A percentile compares a stretch with the other conserved stretches of the same genome.
Conservation (phyloP, 441 rosid genomes). For the Corymbia calophylla region DNA sequence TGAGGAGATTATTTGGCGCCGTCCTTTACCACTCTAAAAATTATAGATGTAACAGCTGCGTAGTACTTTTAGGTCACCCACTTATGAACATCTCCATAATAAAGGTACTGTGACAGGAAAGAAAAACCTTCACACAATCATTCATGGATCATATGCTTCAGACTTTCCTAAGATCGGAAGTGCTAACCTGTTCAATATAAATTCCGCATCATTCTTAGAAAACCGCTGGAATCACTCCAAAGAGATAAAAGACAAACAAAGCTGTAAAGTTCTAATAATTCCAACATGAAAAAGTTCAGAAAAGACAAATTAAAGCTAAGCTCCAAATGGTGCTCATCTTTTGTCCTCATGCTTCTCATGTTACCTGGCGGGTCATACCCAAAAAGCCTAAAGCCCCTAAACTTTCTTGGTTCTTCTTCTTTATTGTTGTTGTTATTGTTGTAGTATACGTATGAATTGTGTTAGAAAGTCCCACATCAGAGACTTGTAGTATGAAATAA, state of each 20-base stretch:
- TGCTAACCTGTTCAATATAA: background rate
- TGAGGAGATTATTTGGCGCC: background rate
- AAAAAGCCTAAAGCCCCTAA: background rate
- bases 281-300: background rate
- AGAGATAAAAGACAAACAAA: background rate
- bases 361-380: slow-evolving; percentile 1
- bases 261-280: background rate
- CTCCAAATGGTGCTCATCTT: background rate
- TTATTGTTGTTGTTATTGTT: background rate
- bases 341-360: slow-evolving; percentile 2
- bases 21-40: background rate
- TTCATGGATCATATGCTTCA: background rate
- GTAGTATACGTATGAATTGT: background rate
- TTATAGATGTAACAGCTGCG: background rate
- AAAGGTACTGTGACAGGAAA: background rate
- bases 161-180: background rate
- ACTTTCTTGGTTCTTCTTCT: background rate
- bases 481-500: background rate
- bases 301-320: background rate
- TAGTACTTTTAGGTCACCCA: background rate
- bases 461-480: accelerated
- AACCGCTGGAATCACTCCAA: background rate
- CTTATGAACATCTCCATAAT: background rate
- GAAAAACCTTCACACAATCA: background rate
- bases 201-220: background rate